Evolutionary conservation across 192 early-diverging fungal species (phyloP).

Genomic region (Backusella psychrophila): DNA sequence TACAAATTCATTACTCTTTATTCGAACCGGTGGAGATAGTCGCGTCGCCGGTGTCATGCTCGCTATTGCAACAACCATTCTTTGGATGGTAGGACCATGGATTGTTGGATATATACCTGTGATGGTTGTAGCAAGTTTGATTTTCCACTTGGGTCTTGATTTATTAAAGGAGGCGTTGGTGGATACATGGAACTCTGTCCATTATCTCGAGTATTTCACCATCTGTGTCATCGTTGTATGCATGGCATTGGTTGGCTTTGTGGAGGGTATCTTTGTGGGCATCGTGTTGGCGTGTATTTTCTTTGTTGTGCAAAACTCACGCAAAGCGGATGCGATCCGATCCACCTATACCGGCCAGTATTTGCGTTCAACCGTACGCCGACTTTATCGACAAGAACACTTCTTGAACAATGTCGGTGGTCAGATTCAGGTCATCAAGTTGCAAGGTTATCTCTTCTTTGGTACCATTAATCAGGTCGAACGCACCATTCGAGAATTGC

Average conservation of each 20-base stretch:
- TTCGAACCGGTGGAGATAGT: constrained; percentile 88
- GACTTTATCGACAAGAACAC: constrained; percentile 84
- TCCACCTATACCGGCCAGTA: constrained; percentile 64
- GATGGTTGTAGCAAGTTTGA: constrained; percentile 91
- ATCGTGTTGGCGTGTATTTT: constrained; percentile 93
- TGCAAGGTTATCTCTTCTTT: constrained; percentile 98
- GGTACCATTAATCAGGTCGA: constrained; percentile 89
- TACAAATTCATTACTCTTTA: constrained; percentile 89
- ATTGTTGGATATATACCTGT: constrained; percentile 92
- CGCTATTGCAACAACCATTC: constrained; percentile 62
- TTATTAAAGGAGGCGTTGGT: constrained; percentile 87
- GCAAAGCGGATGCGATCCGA: constrained; percentile 58
- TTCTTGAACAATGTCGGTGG: constrained; percentile 81
- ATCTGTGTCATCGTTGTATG: constrained; percentile 80
- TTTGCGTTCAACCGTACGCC: constrained; percentile 83
- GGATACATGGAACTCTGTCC: constrained; percentile 85
- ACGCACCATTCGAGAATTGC: constrained; percentile 60
- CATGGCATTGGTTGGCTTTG: constrained; percentile 94
- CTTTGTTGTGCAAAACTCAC: constrained; percentile 82
- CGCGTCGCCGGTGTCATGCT: constrained; percentile 86
- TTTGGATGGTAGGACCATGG: constrained; percentile 82
- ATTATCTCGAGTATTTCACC: constrained; percentile 87
- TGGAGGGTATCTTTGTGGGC: constrained; percentile 94
- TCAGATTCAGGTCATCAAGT: constrained; percentile 84
- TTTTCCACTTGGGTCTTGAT: constrained; percentile 96